Base-by-base conservation (phyloP, 1,284 basidiomycete genomes). In the Hymenochaete sp. region DNA sequence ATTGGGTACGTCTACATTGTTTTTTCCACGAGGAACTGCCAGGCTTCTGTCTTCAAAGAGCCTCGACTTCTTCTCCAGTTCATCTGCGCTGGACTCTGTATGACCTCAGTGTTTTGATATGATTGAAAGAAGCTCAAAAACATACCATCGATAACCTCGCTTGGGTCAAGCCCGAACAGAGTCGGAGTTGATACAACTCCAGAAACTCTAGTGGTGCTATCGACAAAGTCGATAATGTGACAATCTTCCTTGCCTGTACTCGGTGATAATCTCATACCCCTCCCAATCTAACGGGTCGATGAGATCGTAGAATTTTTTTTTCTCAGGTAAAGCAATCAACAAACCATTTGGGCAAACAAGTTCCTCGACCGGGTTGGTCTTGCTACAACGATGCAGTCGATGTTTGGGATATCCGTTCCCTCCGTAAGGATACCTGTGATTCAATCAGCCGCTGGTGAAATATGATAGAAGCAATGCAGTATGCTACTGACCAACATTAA, bases 261-360 rank as follows among this genome's bases (percentile, higher is more conserved):
- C 1, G 89, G 86, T 0, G 87, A 92, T 21, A 88, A 70, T 46
- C 95, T 73, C 72, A 98, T 83, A 6, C 95, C 93, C 43, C 95
- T 75, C 0, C 93, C 95, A 53, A 98, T 90, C 88, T 92, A 49
- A 4, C 35, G 32, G 38, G 13, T 8, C 16, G 35, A 8, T 19
- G 8, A 13, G 6, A 21, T 24, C 5, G 5, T 38, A 13, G 16
- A 5, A 38, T 7, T 32, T 32, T 37, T 14, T 25, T 22, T 35
- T 21, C 18, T 29, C 21, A 42, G 25, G 33, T 45, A 16, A 39
- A 42, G 31, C 26, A 42, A 4, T 33, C 16, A 29, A 44, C 42
- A 16, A 27, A 87, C 89, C 93, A 98, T 98, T 58, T 98, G 95
- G 3, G 86, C 78, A 55, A 93, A 93, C 6, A 96, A 63, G 59